phyloP scores from a whole-genome alignment of 805 yeast genomes.

The Candida ipomoeae region DNA sequence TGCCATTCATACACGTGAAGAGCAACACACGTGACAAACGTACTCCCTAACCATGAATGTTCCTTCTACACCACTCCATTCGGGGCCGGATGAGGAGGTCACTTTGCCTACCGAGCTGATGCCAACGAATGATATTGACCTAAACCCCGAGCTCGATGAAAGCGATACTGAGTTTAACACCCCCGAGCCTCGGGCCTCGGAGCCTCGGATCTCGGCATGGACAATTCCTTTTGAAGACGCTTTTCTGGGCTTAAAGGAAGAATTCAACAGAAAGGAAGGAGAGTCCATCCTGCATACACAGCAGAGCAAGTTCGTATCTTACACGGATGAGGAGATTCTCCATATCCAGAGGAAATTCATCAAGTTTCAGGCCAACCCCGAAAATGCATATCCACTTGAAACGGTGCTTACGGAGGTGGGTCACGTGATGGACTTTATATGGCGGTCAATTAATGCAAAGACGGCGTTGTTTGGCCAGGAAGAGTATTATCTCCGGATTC shows the following conservation, averaged over 20 bases:
- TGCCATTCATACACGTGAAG: background rate
- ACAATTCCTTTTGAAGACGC: constrained; percentile 27
- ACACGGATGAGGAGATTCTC: constrained; percentile 13
- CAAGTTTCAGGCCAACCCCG: constrained; percentile 33
- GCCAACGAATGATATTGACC: constrained; percentile 25
- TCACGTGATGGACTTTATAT: constrained; percentile 50
- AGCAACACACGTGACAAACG: background rate
- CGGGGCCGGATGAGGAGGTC: constrained; percentile 33
- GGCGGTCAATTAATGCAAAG: constrained; percentile 49
- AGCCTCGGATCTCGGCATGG: constrained; percentile 11
- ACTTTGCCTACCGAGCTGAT: constrained; percentile 25
- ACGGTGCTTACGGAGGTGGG: constrained; percentile 44
- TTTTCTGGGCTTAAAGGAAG: constrained; percentile 13
- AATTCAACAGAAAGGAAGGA: constrained; percentile 11
- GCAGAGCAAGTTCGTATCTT: constrained; percentile 44
- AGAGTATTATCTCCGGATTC: constrained; percentile 55
- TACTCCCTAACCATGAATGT: background rate
- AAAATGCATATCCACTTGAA: constrained; percentile 20
- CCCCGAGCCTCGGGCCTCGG: constrained; percentile 17
- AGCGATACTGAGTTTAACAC: constrained; percentile 9
- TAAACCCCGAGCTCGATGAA: constrained; percentile 36
- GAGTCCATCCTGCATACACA: constrained; percentile 30
- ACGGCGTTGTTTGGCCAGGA: constrained; percentile 51
- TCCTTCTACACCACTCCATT: constrained; percentile 36
- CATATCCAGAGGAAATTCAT: constrained; percentile 31